These are phyloP conservation scores for Aspergillus bertholletiae DNA, from an alignment of 495 filamentous ascomycete species.

Conservation along the genomic window DNA sequence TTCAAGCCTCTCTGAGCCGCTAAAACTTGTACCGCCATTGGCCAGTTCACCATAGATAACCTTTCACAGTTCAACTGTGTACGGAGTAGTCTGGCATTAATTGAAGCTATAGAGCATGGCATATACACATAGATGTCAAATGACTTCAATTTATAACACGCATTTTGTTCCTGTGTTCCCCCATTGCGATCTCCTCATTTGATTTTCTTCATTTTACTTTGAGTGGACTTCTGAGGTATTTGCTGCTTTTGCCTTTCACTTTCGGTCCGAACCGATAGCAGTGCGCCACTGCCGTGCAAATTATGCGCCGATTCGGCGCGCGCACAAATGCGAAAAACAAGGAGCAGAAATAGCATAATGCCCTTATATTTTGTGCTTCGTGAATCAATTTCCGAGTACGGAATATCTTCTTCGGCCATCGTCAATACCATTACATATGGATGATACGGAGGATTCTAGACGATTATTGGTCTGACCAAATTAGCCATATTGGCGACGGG, in stretches of 20 bases:
- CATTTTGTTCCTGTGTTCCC: neutral
- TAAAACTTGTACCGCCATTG: neutral
- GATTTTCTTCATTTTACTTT: neutral
- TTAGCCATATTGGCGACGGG: neutral
- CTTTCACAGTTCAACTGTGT: neutral
- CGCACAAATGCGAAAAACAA: neutral
- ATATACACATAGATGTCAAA: neutral
- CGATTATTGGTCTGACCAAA: neutral
- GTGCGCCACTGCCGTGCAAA: conserved; percentile 3
- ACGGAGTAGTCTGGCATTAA: neutral
- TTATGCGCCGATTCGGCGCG: neutral
- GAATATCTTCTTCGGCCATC: neutral
- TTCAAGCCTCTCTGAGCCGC: neutral
- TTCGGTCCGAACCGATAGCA: conserved; percentile 7
- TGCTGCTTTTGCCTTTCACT: neutral
- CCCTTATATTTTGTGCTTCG: neutral
- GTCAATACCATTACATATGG: neutral
- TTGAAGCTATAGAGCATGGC: neutral
- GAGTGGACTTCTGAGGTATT: neutral
- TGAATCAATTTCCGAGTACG: neutral
- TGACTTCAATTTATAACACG: neutral
- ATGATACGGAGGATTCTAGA: neutral
- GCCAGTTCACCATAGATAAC: neutral
- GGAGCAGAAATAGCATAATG: neutral
- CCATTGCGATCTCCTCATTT: neutral